These are phyloP conservation scores for Volutella citrinella DNA, from an alignment of 2,329 filamentous ascomycete species.

Conservation along the genomic window DNA sequence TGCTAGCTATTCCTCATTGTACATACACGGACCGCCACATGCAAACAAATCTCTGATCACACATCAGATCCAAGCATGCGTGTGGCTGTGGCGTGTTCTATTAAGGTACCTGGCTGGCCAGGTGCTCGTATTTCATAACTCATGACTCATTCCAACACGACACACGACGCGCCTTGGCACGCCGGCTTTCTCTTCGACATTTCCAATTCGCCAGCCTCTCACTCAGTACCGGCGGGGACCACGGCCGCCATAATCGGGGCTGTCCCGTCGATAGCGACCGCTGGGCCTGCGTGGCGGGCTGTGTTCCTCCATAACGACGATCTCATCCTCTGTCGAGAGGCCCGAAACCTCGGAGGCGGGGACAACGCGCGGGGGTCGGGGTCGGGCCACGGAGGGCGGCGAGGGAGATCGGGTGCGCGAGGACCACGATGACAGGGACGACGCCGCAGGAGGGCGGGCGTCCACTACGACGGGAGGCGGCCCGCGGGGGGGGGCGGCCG, in stretches of 20 bases:
- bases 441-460: constrained; percentile 7
- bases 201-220: constrained; percentile 21
- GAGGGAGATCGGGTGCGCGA: constrained; percentile 19
- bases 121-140: too few species aligned
- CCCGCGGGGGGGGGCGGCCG: too few species aligned
- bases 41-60: too few species aligned
- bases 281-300: constrained; percentile 21
- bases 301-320: constrained; percentile 35
- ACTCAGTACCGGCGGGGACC: constrained; percentile 16
- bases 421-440: constrained; percentile 25
- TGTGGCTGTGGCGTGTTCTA: too few species aligned
- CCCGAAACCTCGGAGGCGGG: constrained; percentile 23
- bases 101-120: too few species aligned
- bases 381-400: constrained; percentile 20
- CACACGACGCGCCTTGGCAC: constrained; percentile 18
- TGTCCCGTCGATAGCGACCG: constrained; percentile 22
- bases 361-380: constrained; percentile 27
- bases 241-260: constrained; percentile 14
- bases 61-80: too few species aligned
- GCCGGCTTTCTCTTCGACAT: constrained; percentile 18
- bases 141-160: too few species aligned
- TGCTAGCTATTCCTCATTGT: too few species aligned
- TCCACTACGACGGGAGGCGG: constrained; percentile 18
- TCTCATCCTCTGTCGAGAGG: constrained; percentile 36
- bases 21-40: too few species aligned